A percentile compares a stretch with the other conserved stretches of the same genome.
These are phyloP conservation scores for Podila epicladia DNA, from an alignment of 192 early-diverging fungal genomes.

Conservation along the genomic window DNA sequence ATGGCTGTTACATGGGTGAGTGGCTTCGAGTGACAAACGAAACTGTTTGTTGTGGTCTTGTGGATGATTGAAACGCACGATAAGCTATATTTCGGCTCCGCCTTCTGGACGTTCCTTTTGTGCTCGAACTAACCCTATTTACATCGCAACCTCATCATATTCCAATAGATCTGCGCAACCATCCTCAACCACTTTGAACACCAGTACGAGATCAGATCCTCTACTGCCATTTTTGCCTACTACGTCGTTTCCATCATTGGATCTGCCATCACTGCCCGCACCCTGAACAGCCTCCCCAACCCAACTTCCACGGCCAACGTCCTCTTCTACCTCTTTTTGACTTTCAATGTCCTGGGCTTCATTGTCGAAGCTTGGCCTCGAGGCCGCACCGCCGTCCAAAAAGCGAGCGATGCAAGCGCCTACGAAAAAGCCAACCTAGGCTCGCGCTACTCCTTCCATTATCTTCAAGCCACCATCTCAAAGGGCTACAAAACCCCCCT, in stretches of 20 bases:
- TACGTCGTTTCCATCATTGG: not conserved
- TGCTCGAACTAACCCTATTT: not conserved
- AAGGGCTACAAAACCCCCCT: constrained; percentile 29
- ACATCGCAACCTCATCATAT: not conserved
- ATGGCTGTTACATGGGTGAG: not conserved
- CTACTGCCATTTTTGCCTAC: not conserved
- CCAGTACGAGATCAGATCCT: constrained; percentile 1
- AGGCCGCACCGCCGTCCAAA: constrained; percentile 11
- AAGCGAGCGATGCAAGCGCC: not conserved
- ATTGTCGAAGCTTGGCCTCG: constrained; percentile 26
- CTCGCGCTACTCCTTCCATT: constrained; percentile 26
- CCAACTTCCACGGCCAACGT: not conserved
- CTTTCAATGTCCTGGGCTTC: constrained; percentile 6
- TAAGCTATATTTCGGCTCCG: too few relatives aligned
- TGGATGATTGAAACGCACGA: too few relatives aligned
- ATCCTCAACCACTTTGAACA: constrained; percentile 8
- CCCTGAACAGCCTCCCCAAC: not conserved
- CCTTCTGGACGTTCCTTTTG: not conserved
- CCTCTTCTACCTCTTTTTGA: constrained; percentile 11
- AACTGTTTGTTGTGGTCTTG: not conserved
- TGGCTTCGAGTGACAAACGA: not conserved
- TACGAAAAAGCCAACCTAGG: constrained; percentile 43
- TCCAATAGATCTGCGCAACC: not conserved
- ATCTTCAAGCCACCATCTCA: constrained; percentile 12
- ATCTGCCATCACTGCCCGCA: not conserved